Conservation (phyloP, 768 basidiomycete species). For the Gymnopilus dilepis region DNA sequence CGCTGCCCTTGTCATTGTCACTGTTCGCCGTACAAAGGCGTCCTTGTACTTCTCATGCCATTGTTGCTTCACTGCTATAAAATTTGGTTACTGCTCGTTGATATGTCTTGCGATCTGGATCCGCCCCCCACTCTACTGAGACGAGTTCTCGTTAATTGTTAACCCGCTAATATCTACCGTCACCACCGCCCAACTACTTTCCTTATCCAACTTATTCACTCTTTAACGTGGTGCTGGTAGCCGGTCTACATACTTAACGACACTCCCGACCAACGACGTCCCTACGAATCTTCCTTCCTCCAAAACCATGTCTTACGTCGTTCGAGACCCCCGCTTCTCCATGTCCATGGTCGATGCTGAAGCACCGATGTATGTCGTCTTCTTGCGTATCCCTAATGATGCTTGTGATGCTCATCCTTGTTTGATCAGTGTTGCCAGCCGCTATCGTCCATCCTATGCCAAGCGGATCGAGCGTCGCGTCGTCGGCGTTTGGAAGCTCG, state of each 20-base stretch:
- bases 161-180: slow-evolving; percentile 4
- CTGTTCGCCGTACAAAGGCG: background rate
- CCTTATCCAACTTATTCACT: slow-evolving; percentile 24
- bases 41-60: background rate
- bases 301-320: slow-evolving; percentile 21
- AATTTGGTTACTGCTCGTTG: background rate
- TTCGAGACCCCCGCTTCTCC: slow-evolving; percentile 37
- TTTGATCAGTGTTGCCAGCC: slow-evolving; percentile 11
- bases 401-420: background rate
- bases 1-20: slow-evolving; percentile 6
- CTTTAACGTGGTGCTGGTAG: slow-evolving; percentile 26
- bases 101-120: slow-evolving; percentile 33
- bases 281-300: background rate
- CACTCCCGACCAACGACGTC: background rate
- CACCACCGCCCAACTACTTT: slow-evolving; percentile 16
- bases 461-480: slow-evolving; percentile 63
- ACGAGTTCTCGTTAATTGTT: slow-evolving; percentile 9
- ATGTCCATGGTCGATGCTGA: slow-evolving; percentile 32
- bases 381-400: background rate
- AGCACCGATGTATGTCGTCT: slow-evolving; percentile 20
- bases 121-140: slow-evolving; percentile 23
- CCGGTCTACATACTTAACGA: slow-evolving; percentile 19
- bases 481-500: slow-evolving; percentile 63
- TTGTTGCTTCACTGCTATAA: background rate
- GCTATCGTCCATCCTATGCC: slow-evolving; percentile 37